Percentiles rank a stretch among this genome's conserved stretches.
These are phyloP conservation scores for Podosphaera aphanis DNA, from an alignment of 2,329 filamentous ascomycete species.

Conservation along the genomic window DNA sequence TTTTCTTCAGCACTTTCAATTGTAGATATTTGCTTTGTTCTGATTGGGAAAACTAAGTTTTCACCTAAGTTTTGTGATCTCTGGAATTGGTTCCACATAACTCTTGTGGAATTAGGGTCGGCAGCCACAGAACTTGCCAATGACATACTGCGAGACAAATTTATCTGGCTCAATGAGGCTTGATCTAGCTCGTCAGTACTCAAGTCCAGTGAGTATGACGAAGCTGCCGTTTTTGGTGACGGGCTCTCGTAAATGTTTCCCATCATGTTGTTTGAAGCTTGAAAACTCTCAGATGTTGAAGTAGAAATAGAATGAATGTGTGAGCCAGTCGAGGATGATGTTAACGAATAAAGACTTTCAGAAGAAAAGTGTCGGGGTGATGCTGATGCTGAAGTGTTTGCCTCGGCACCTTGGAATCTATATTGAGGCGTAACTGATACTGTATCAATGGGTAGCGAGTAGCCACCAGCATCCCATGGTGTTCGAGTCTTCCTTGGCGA, in stretches of 20 bases:
- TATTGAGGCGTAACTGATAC: slow-evolving; percentile 5
- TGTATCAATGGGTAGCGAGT: slow-evolving; percentile 14
- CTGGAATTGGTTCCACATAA: background rate
- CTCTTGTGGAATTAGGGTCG: background rate
- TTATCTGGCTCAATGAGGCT: background rate
- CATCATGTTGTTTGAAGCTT: slow-evolving; percentile 2
- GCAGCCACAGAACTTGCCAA: slow-evolving; percentile 8
- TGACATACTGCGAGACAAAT: slow-evolving; percentile 5
- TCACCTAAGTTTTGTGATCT: background rate
- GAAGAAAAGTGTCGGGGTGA: slow-evolving; percentile 14
- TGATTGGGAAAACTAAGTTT: background rate
- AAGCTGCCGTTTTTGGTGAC: background rate
- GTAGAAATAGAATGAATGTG: slow-evolving; percentile 15
- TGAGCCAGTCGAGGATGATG: slow-evolving; percentile 14
- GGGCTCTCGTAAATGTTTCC: slow-evolving; percentile 2
- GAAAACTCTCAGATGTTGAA: slow-evolving; percentile 10
- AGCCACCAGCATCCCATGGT: slow-evolving; percentile 17
- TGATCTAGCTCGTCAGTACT: background rate
- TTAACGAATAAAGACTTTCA: slow-evolving; percentile 15
- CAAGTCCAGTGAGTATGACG: slow-evolving; percentile 1
- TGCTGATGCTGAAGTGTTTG: slow-evolving; percentile 3
- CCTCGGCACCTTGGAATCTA: slow-evolving; percentile 5
- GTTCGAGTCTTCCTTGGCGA: slow-evolving; percentile 13
- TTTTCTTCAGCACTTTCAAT: background rate
- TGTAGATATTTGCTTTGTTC: background rate